Conservation (phyloP, 2,329 filamentous ascomycete species). For the Fusarium albosuccineum region DNA sequence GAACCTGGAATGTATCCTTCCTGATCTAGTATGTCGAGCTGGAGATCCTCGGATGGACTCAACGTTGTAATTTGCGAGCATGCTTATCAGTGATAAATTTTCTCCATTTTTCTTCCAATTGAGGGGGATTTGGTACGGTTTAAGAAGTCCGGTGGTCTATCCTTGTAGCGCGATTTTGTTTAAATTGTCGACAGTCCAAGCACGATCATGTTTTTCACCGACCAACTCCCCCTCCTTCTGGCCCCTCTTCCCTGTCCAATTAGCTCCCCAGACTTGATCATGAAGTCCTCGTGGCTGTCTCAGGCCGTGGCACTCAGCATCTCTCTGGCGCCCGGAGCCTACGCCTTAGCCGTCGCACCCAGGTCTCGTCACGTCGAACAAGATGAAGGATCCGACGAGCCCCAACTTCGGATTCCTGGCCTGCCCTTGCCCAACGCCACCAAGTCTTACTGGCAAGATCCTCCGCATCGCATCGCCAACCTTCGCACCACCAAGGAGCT, state of each 20-base stretch:
- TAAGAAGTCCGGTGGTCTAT: neutral
- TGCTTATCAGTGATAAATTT: constrained; percentile 5
- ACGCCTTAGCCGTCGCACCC: constrained; percentile 11
- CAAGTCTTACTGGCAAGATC: constrained; percentile 32
- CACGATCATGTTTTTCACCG: neutral
- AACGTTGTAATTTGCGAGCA: neutral
- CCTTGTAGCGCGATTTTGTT: neutral
- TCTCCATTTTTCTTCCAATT: neutral
- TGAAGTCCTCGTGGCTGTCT: constrained; percentile 14
- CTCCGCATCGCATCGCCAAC: constrained; percentile 33
- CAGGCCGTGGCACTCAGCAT: constrained; percentile 12
- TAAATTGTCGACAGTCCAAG: constrained; percentile 6
- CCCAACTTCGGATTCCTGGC: constrained; percentile 23
- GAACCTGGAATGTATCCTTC: constrained; percentile 10
- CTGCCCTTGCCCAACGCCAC: constrained; percentile 28
- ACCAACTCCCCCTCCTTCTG: neutral
- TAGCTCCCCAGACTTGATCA: neutral
- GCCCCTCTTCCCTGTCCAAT: neutral
- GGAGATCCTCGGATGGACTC: neutral
- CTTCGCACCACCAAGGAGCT: constrained; percentile 23
- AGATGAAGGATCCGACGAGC: constrained; percentile 6
- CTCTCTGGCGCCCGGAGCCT: constrained; percentile 11
- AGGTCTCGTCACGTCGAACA: neutral
- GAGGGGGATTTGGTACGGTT: neutral
- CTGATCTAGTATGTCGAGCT: constrained; percentile 13